Percentiles rank a stretch among this genome's conserved stretches.
Conservation (phyloP, 2,329 filamentous ascomycete species). For the Calonectria naviculata region DNA sequence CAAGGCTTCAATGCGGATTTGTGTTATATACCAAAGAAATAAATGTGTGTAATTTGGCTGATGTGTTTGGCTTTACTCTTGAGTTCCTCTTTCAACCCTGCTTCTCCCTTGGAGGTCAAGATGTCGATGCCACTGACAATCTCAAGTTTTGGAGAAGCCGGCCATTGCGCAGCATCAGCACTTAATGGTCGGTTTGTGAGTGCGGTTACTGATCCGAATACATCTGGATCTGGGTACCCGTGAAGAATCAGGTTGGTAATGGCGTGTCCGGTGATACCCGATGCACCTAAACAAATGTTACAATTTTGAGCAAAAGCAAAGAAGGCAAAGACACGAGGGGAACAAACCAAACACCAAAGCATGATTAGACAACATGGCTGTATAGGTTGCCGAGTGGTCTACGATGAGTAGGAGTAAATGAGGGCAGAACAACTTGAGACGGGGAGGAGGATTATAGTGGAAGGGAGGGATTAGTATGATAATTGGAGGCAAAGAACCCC, state of each 20-base stretch:
- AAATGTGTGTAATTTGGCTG: conserved; percentile 54
- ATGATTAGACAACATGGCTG: conserved; percentile 32
- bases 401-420: not conserved
- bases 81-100: conserved; percentile 45
- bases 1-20: not conserved
- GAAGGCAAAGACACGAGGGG: not conserved
- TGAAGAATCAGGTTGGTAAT: conserved; percentile 59
- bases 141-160: conserved; percentile 43
- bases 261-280: conserved; percentile 61
- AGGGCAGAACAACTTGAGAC: not conserved
- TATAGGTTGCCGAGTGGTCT: too few species aligned
- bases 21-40: conserved; percentile 49
- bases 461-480: not conserved
- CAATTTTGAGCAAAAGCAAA: conserved; percentile 21
- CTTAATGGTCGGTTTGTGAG: conserved; percentile 57
- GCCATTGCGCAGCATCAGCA: conserved; percentile 42
- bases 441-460: too few species aligned
- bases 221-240: conserved; percentile 55
- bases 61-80: conserved; percentile 48
- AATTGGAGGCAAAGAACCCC: not conserved
- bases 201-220: conserved; percentile 57
- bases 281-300: conserved; percentile 50
- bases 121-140: conserved; percentile 50
- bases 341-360: conserved; percentile 35
- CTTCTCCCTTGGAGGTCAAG: conserved; percentile 40